Percentiles rank a stretch among this genome's conserved stretches.
Conservation (phyloP, 176 grass and related monocot genomes). For the Zoysia pacifica region DNA sequence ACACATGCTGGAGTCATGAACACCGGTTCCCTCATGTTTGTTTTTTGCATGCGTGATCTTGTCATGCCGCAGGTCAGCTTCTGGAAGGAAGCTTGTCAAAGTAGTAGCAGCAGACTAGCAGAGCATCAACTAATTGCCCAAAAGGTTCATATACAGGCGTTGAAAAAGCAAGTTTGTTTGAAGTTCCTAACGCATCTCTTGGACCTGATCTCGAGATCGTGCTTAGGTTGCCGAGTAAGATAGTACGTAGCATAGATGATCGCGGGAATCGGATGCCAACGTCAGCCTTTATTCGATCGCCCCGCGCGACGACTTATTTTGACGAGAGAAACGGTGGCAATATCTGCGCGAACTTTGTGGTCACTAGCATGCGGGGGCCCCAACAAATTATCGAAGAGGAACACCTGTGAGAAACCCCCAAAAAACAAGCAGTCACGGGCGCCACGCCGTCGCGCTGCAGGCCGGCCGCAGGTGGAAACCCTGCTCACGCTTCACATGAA, state of each 20-base stretch:
- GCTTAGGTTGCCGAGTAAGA: conserved; percentile 15
- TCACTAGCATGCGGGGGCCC: conserved; percentile 19
- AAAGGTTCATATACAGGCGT: background rate
- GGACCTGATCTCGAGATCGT: conserved; percentile 7
- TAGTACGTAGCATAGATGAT: conserved; percentile 1
- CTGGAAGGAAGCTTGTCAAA: background rate
- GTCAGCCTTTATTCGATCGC: conserved; percentile 21
- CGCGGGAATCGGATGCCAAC: conserved; percentile 41
- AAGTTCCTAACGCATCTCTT: conserved; percentile 36
- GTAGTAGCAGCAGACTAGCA: background rate
- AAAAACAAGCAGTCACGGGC: conserved; percentile 21
- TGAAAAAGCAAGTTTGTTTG: background rate
- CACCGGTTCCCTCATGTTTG: background rate
- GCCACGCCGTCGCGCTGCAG: conserved; percentile 30
- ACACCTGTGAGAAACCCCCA: background rate
- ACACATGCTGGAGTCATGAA: background rate
- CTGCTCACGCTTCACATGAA: conserved; percentile 1
- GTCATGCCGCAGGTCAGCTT: conserved; percentile 29
- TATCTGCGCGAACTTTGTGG: conserved; percentile 1
- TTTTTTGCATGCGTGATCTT: background rate
- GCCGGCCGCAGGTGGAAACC: background rate
- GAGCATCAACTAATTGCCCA: background rate
- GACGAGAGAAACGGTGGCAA: background rate
- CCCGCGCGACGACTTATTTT: background rate
- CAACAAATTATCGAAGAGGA: background rate